These are phyloP conservation scores for Fusarium poae DNA, from an alignment of 2,329 filamentous ascomycete species.

Conservation along the genomic window DNA sequence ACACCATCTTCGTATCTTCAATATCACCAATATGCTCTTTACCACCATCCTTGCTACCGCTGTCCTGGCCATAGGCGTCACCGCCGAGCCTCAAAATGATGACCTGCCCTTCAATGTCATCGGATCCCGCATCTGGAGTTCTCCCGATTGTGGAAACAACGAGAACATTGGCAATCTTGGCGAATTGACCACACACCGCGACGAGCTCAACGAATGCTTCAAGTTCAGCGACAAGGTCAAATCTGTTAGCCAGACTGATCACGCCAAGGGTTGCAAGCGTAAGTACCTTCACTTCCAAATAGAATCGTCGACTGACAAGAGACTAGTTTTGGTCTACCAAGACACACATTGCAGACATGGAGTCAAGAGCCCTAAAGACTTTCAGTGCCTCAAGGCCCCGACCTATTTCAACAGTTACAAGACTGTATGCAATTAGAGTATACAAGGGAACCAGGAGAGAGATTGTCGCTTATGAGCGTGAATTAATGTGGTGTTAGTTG, in stretches of 20 bases:
- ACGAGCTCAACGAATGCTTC: constrained; percentile 11
- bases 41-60: constrained; percentile 1
- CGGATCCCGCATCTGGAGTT: constrained; percentile 21
- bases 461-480: no score
- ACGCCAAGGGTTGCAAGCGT: constrained; percentile 19
- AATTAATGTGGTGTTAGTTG: no score
- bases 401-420: not conserved
- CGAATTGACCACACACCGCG: constrained; percentile 11
- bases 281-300: fast-evolving
- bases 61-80: constrained; percentile 10
- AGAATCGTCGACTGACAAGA: not conserved
- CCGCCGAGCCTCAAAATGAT: not conserved
- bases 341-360: not conserved
- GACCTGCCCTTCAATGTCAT: constrained; percentile 17
- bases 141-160: constrained; percentile 4
- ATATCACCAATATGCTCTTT: constrained; percentile 13
- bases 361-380: not conserved
- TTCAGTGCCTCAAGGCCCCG: not conserved
- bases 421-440: not conserved
- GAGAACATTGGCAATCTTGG: constrained; percentile 11
- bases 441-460: no score
- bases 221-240: constrained; percentile 18
- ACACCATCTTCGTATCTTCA: no score
- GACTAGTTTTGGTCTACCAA: constrained; percentile 1
- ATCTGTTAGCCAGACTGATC: constrained; percentile 20